Base-by-base conservation (phyloP, 805 yeast genomes). In the Myxozyma neotropica region DNA sequence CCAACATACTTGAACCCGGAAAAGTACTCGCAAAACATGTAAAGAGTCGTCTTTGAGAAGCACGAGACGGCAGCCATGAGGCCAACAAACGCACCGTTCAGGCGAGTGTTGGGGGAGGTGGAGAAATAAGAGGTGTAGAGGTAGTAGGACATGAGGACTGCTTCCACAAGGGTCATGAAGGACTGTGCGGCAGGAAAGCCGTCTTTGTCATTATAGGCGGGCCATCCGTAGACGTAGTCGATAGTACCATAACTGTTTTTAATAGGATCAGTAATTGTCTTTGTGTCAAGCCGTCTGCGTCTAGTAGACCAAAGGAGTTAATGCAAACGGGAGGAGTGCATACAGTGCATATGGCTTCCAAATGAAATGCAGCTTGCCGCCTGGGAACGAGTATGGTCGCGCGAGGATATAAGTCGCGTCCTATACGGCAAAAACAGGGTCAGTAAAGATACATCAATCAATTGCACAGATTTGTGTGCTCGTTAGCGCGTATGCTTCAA, bases 271-370 rank as follows among this genome's bases (percentile, higher is more conserved):
- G 24, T 6, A 17, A 10, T n/a, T n/a, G n/a, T n/a, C n/a, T n/a
- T n/a, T n/a, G n/a, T n/a, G n/a, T n/a, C n/a, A n/a, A n/a, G n/a
- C n/a, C n/a, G n/a, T n/a, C n/a, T n/a, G n/a, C n/a, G n/a, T n/a
- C n/a, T n/a, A n/a, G n/a, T n/a, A n/a, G n/a, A n/a, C n/a, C 27
- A 35, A 8, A 24, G 15, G 17, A 19, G 35, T 15, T 15, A 12
- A 13, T 12, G 36, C 29, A 21, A 19, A 24, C 7, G 29, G 23
- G 19, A 26, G 15, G 31, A 33, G n/a, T 3, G 36, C 64, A 1
- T 58, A 61, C 65, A 58, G 52, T 10, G 60, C 65, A 29, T 62
- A 62, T 13, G 66, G 66, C 43, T 51, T 48, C 66, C 66, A 62
- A 31, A 62, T 5, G 39, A 44, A 42, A 42, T 62, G 65, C 43